phyloP scores from a whole-genome alignment of 768 basidiomycete species.

The Mycena galericulata region DNA sequence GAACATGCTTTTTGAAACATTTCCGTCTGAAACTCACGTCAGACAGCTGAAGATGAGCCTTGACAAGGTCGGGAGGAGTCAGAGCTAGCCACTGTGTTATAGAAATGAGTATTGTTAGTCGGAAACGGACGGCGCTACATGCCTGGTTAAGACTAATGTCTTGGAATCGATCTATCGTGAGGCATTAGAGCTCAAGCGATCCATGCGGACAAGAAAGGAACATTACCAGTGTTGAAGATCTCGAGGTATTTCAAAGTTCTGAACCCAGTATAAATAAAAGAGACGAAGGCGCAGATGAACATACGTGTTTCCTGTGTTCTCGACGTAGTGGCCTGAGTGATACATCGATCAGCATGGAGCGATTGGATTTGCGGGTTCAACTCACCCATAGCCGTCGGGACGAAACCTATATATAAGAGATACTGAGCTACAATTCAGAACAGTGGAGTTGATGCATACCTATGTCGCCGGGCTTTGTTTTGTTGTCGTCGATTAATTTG shows the following conservation, averaged over 20 bases:
- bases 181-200: neutral
- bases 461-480: conserved; percentile 64
- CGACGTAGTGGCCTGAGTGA: conserved; percentile 61
- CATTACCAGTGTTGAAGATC: conserved; percentile 56
- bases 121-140: neutral
- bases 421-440: neutral
- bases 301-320: conserved; percentile 62
- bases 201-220: neutral
- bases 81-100: conserved; percentile 56
- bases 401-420: conserved; percentile 53
- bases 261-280: neutral
- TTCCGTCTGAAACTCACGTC: conserved; percentile 40
- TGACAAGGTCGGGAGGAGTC: conserved; percentile 59
- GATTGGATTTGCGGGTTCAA: conserved; percentile 6
- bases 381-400: conserved; percentile 68
- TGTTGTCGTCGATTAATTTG: neutral
- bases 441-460: too few relatives aligned
- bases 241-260: conserved; percentile 59
- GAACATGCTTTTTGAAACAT: neutral
- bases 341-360: neutral
- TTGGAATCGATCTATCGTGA: conserved; percentile 44
- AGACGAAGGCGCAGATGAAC: neutral
- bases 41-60: conserved; percentile 56
- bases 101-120: neutral
- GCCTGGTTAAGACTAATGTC: conserved; percentile 62